Conservation (phyloP, 2,329 filamentous ascomycete genomes). For the Penicillium sp. region DNA sequence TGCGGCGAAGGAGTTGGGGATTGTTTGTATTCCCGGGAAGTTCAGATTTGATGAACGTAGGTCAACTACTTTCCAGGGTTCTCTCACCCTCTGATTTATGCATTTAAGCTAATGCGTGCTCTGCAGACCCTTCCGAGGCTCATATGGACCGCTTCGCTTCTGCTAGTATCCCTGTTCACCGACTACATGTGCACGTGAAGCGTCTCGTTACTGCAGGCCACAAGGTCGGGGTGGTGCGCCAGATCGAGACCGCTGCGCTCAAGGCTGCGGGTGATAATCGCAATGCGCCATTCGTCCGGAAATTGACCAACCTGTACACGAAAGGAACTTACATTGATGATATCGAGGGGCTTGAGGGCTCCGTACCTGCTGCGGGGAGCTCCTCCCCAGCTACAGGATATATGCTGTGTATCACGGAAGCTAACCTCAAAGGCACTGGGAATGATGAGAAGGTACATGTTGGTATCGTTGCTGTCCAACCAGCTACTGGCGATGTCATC, state of each 20-base stretch:
- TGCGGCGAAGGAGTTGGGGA: slow-evolving; percentile 86
- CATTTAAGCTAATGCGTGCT: background rate
- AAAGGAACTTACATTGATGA: slow-evolving; percentile 98
- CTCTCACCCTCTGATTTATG: background rate
- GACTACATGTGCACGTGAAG: slow-evolving; percentile 90
- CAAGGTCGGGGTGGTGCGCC: slow-evolving; percentile 93
- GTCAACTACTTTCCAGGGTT: slow-evolving; percentile 25
- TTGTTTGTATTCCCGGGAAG: slow-evolving; percentile 96
- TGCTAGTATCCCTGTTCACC: slow-evolving; percentile 90
- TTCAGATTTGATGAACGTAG: slow-evolving; percentile 86
- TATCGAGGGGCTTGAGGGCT: slow-evolving; percentile 70
- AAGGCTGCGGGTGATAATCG: slow-evolving; percentile 95
- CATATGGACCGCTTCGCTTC: slow-evolving; percentile 91
- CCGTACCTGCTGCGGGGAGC: slow-evolving; percentile 57
- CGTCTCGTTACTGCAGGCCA: slow-evolving; percentile 87
- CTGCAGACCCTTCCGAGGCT: slow-evolving; percentile 76
- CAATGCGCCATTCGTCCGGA: slow-evolving; percentile 86
- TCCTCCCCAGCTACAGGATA: slow-evolving; percentile 71
- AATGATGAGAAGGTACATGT: slow-evolving; percentile 93
- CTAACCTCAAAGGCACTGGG: slow-evolving; percentile 72
- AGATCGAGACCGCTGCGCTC: slow-evolving; percentile 90
- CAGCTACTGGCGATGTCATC: slow-evolving; percentile 91
- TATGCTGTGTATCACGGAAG: slow-evolving; percentile 87
- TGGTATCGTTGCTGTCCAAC: slow-evolving; percentile 90
- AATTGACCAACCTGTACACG: slow-evolving; percentile 94